Evolutionary conservation across 2,329 filamentous ascomycete species (phyloP).

Genomic region (Aspergillus flavus): DNA sequence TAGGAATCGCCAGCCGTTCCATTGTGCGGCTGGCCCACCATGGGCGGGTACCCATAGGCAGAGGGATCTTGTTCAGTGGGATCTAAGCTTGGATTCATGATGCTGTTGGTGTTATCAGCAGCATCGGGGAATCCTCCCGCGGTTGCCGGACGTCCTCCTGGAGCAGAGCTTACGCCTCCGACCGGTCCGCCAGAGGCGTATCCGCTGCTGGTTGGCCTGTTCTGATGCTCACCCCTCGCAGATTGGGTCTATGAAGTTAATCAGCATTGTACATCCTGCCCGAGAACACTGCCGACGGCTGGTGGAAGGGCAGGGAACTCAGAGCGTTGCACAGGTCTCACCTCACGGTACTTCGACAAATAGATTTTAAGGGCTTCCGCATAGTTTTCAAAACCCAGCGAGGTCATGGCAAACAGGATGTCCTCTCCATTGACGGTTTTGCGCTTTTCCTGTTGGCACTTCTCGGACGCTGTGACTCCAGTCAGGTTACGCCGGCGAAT

Average conservation of each 20-base stretch:
- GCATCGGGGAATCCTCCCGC: conserved; percentile 41
- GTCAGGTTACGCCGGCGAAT: conserved; percentile 9
- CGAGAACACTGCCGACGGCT: conserved; percentile 26
- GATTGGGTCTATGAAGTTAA: conserved; percentile 70
- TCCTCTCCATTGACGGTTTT: conserved; percentile 99
- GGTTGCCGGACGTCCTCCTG: conserved; percentile 33
- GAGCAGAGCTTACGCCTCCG: conserved; percentile 35
- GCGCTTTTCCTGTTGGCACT: conserved; percentile 98
- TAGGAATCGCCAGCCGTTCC: conserved; percentile 50
- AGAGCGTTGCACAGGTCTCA: conserved; percentile 57
- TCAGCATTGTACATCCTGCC: conserved; percentile 29
- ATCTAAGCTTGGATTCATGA: conserved; percentile 48
- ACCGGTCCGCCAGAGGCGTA: conserved; percentile 45
- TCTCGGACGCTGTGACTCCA: conserved; percentile 74
- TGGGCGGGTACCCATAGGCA: conserved; percentile 49
- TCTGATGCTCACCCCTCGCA: conserved; percentile 68
- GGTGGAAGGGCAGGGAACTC: conserved; percentile 25
- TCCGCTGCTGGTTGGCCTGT: conserved; percentile 56
- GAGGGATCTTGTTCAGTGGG: conserved; percentile 48
- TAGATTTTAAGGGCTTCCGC: conserved; percentile 98
- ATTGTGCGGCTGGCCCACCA: conserved; percentile 51
- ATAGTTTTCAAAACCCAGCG: conserved; percentile 97
- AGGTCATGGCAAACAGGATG: conserved; percentile 98
- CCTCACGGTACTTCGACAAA: conserved; percentile 94
- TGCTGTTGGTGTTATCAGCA: conserved; percentile 46